Evolutionary conservation across 2,329 filamentous ascomycete genomes (phyloP), one percentile per base, ranked within the genome.

Genomic region (Aspergillus flavus): DNA sequence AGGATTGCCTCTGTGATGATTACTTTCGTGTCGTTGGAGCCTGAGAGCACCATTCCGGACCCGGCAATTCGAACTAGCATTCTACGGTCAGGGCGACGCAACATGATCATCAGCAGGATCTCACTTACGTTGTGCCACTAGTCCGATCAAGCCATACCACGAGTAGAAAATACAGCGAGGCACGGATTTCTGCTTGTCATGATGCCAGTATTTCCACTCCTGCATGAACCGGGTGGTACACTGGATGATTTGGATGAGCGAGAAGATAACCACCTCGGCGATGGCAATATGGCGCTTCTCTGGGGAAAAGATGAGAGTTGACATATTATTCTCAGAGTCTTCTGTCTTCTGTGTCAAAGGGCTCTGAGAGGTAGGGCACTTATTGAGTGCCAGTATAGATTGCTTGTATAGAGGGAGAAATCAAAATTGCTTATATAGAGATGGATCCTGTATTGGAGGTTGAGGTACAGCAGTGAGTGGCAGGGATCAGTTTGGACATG

Each of bases 131-230:
- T 74, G 72, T 2, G 70, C 62, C 12, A 74, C 30, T 5, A 74
- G 26, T 16, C 72, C 72, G 21, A 72, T 34, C 68, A 74, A 66
- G 14, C 71, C 70, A 50, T 61, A 72, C 70, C 72, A 73, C 28
- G 69, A 71, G 57, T 74, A 74, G 23, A 72, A 23, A 39, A 66
- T 53, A 48, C 72, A 72, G 4, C 71, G 66, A 12, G 56, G 39
- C 19, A 50, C 41, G 16, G 56, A 61, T 57, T 65, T 64, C 1
- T 54, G 64, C 48, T 65, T 72, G 12, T 34, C 59, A 50, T 74
- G 70, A 46, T 73, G 71, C 72, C 72, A 74, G 58, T 72, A 73
- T 9, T 59, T 62, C 64, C 68, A 70, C 59, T 73, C 71, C 52
- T 74, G 72, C 36, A 67, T 61, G 36, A 62, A 74, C 45, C 71